phyloP scores from a whole-genome alignment of 208 protist genomes.

The Crithidia expoeki region DNA sequence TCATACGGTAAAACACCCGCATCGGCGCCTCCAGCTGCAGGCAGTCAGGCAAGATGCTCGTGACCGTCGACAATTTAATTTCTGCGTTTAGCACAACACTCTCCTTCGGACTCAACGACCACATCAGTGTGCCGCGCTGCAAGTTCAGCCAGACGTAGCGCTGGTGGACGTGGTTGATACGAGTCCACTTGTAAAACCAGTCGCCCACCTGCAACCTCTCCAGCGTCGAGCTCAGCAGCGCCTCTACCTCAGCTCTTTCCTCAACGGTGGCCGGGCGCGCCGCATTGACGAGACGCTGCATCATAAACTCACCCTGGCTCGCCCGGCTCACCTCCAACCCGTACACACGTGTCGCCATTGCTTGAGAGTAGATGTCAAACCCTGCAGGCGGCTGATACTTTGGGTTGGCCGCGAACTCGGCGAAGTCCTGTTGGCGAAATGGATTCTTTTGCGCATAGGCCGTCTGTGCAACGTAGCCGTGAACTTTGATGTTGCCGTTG shows the following conservation, averaged over 20 bases:
- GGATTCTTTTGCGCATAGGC: conserved; percentile 76
- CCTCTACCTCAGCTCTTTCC: conserved; percentile 31
- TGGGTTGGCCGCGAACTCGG: conserved; percentile 59
- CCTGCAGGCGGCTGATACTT: conserved; percentile 44
- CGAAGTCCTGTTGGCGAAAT: conserved; percentile 75
- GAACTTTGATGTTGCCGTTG: conserved; percentile 20
- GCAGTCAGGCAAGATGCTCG: conserved; percentile 57
- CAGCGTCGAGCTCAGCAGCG: conserved; percentile 35
- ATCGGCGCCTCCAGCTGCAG: conserved; percentile 48
- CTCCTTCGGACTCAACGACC: conserved; percentile 46
- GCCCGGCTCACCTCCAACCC: conserved; percentile 34
- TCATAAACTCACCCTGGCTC: conserved; percentile 50
- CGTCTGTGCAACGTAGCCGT: conserved; percentile 57
- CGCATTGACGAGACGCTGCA: conserved; percentile 42
- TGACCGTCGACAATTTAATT: conserved; percentile 54
- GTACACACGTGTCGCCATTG: conserved; percentile 30
- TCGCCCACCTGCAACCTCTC: conserved; percentile 61
- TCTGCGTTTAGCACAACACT: conserved; percentile 49
- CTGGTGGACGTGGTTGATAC: conserved; percentile 54
- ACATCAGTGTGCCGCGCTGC: conserved; percentile 58
- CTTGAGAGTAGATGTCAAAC: conserved; percentile 39
- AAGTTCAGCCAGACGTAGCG: conserved; percentile 84
- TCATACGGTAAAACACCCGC: conserved; percentile 68
- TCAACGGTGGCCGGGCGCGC: conserved; percentile 25
- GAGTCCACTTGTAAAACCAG: conserved; percentile 87